Conservation (phyloP, 1,139 yeast species). For the Suhomyces anneliseae region DNA sequence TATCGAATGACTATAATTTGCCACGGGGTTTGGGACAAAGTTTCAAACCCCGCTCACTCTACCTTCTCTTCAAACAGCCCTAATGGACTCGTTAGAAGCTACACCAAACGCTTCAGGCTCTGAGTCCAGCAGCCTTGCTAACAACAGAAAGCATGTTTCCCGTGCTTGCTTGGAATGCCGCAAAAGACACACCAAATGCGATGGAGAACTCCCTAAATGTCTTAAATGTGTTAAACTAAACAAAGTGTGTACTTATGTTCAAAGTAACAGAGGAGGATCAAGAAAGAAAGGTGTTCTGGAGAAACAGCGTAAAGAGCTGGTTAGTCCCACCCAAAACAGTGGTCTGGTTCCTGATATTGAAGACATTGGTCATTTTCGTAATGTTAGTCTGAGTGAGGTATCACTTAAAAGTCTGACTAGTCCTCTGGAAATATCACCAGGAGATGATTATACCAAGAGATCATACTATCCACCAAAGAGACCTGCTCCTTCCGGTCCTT, state of each 20-base stretch:
- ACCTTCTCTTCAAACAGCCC: constrained; percentile 1
- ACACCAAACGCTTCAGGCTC: not conserved
- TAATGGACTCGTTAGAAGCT: not conserved
- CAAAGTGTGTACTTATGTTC: constrained; percentile 44
- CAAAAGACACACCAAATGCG: constrained; percentile 48
- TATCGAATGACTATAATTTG: not conserved
- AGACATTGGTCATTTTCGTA: constrained; percentile 6
- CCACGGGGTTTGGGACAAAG: constrained; percentile 1
- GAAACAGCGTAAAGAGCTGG: not conserved
- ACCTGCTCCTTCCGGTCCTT: not conserved
- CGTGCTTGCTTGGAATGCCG: constrained; percentile 51
- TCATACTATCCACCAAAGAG: not conserved
- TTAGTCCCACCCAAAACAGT: constrained; percentile 4
- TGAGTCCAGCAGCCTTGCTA: not conserved
- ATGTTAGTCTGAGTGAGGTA: not conserved
- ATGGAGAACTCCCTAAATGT: constrained; percentile 47
- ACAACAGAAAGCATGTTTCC: constrained; percentile 21
- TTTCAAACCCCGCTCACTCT: not conserved
- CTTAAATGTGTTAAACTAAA: constrained; percentile 33
- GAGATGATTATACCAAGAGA: not conserved
- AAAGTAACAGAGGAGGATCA: constrained; percentile 52
- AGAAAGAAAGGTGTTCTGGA: constrained; percentile 44
- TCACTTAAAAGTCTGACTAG: constrained; percentile 3
- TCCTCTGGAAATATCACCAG: constrained; percentile 1
- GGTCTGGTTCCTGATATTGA: constrained; percentile 14